phyloP scores from a whole-genome alignment of 2,329 filamentous ascomycete species.

The Cercospora sp. region DNA sequence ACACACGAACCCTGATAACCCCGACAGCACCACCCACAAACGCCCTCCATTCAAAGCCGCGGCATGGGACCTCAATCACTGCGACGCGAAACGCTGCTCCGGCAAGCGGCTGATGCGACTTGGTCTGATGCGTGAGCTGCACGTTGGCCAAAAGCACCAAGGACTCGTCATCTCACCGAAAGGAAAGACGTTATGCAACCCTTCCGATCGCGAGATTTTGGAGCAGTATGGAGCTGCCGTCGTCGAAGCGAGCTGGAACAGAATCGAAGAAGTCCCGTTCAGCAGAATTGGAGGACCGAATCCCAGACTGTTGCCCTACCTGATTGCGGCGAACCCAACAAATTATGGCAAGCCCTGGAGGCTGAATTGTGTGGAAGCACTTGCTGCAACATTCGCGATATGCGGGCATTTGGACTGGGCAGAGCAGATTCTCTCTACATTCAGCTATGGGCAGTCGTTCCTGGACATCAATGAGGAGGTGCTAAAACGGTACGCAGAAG shows the following conservation, averaged over 20 bases:
- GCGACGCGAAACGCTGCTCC: conserved; percentile 93
- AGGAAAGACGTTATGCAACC: conserved; percentile 79
- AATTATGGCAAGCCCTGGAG: conserved; percentile 97
- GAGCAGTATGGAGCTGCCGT: conserved; percentile 91
- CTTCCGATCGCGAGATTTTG: conserved; percentile 76
- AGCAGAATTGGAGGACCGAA: conserved; percentile 88
- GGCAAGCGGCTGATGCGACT: conserved; percentile 92
- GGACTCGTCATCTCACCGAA: conserved; percentile 96
- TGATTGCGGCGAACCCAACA: conserved; percentile 93
- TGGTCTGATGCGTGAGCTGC: conserved; percentile 88
- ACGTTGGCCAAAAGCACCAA: conserved; percentile 85
- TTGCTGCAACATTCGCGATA: conserved; percentile 90
- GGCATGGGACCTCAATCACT: conserved; percentile 97
- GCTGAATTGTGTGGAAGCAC: conserved; percentile 91
- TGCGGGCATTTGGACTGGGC: conserved; percentile 93
- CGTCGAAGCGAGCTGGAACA: conserved; percentile 95
- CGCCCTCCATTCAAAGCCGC: conserved; percentile 79
- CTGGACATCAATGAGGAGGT: conserved; percentile 85
- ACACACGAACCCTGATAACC: conserved; percentile 34
- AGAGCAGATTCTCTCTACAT: conserved; percentile 75
- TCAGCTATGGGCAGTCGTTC: conserved; percentile 86
- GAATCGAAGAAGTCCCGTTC: conserved; percentile 89
- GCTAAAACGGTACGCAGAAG: conserved; percentile 81
- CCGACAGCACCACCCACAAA: conserved; percentile 22
- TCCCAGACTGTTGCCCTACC: conserved; percentile 85